These are phyloP conservation scores for Apiospora phragmitis DNA, from an alignment of 2,329 filamentous ascomycete species.

Conservation along the genomic window DNA sequence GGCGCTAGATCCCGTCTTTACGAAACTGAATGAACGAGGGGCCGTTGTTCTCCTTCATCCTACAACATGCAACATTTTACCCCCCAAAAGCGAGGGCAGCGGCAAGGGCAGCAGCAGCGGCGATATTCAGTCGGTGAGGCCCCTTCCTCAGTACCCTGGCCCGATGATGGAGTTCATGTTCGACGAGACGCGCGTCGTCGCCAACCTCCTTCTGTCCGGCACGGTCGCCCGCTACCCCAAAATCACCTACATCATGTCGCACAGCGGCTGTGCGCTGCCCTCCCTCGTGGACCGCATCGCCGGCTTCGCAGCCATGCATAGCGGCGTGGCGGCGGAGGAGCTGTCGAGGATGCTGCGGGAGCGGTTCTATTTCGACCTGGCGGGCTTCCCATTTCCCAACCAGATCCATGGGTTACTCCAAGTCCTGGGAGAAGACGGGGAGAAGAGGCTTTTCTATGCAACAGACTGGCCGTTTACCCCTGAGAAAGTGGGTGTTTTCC, in stretches of 20 bases:
- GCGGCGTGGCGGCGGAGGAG: background rate
- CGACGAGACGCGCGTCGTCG: conserved; percentile 49
- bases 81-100: too few species aligned
- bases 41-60: conserved; percentile 48
- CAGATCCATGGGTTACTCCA: conserved; percentile 49
- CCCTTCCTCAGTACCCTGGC: conserved; percentile 32
- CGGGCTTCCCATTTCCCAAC: conserved; percentile 49
- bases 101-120: conserved; percentile 16
- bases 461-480: conserved; percentile 54
- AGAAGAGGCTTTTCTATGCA: conserved; percentile 50
- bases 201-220: conserved; percentile 48
- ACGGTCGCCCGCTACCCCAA: conserved; percentile 46
- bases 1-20: conserved; percentile 39
- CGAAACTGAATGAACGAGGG: conserved; percentile 35
- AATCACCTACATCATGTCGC: conserved; percentile 48
- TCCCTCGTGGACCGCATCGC: conserved; percentile 43
- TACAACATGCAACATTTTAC: conserved; percentile 28
- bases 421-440: conserved; percentile 32
- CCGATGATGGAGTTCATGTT: conserved; percentile 52
- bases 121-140: conserved; percentile 16
- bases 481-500: conserved; percentile 24
- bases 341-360: conserved; percentile 20
- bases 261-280: conserved; percentile 46
- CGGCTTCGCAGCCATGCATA: conserved; percentile 16
- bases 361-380: conserved; percentile 54